Percentiles rank a stretch among this genome's conserved stretches.
These are phyloP conservation scores for Vitis hybrid DNA, from an alignment of 177 flowering plant genomes.

Conservation along the genomic window DNA sequence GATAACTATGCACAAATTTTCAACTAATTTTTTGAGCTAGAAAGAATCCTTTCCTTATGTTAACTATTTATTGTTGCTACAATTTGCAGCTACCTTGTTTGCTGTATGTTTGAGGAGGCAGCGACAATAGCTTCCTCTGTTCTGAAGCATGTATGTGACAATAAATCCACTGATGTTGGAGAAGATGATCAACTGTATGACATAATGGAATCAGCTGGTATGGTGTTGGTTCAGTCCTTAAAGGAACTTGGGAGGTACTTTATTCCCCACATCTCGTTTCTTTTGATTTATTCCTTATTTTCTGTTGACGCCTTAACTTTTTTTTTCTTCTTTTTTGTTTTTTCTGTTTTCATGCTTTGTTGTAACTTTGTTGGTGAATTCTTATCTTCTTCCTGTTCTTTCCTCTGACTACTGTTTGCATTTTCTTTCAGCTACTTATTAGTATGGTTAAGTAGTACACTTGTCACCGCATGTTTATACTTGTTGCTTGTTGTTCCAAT, in stretches of 20 bases:
- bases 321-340: background rate
- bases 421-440: too few species aligned
- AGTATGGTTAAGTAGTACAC: too few species aligned
- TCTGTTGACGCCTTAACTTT: background rate
- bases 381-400: too few species aligned
- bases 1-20: too few species aligned
- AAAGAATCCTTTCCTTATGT: too few species aligned
- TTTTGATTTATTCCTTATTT: background rate
- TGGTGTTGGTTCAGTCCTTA: conserved; percentile 80
- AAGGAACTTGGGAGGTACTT: conserved; percentile 65
- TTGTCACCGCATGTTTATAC: too few species aligned
- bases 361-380: background rate
- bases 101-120: conserved; percentile 79
- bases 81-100: conserved; percentile 69
- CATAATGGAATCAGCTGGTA: conserved; percentile 77
- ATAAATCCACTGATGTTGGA: conserved; percentile 2
- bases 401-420: too few species aligned
- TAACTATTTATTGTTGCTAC: background rate
- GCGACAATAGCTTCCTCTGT: conserved; percentile 50
- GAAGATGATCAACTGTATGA: conserved; percentile 36
- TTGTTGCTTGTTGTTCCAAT: too few species aligned
- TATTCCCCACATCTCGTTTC: background rate
- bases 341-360: background rate
- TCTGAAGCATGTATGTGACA: conserved; percentile 31
- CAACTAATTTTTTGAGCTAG: too few species aligned